Evolutionary conservation across 2,329 filamentous ascomycete species (phyloP).

Genomic region (Neonectria punicea): DNA sequence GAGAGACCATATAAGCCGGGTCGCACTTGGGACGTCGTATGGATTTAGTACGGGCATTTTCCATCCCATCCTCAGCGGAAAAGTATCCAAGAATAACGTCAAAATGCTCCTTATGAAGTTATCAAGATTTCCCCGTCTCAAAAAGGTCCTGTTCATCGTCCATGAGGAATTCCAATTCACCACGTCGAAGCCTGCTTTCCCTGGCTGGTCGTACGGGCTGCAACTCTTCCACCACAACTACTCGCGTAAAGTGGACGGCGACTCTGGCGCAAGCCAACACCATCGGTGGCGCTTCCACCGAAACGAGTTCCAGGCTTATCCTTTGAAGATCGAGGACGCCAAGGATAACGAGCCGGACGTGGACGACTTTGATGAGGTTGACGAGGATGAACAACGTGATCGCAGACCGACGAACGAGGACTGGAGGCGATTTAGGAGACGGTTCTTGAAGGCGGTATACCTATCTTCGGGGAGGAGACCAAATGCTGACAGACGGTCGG

Average conservation of each 20-base stretch:
- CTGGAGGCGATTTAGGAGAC: conserved; percentile 33
- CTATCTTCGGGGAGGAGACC: conserved; percentile 19
- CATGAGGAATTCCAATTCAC: conserved; percentile 33
- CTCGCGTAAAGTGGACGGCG: conserved; percentile 23
- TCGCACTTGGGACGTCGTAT: conserved; percentile 37
- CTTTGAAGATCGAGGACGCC: conserved; percentile 20
- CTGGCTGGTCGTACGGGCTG: conserved; percentile 22
- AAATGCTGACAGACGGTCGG: conserved; percentile 10
- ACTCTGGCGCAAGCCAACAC: conserved; percentile 12
- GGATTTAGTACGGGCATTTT: conserved; percentile 36
- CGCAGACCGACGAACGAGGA: conserved; percentile 36
- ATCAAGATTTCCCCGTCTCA: conserved; percentile 21
- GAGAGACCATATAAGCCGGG: conserved; percentile 28
- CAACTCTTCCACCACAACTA: conserved; percentile 30
- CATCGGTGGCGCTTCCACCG: conserved; percentile 22
- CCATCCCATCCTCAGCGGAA: conserved; percentile 32
- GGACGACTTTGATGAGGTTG: conserved; percentile 12
- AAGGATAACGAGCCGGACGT: conserved; percentile 18
- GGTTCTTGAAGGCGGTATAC: conserved; percentile 31
- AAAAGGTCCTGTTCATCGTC: conserved; percentile 32
- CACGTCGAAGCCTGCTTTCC: conserved; percentile 6
- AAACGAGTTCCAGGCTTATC: conserved; percentile 30
- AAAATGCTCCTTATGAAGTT: conserved; percentile 34
- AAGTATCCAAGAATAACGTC: conserved; percentile 34
- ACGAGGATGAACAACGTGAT: conserved; percentile 30